Evolutionary conservation across 257 asterid genomes (phyloP).

Genomic region (Nicotiana knightiana): DNA sequence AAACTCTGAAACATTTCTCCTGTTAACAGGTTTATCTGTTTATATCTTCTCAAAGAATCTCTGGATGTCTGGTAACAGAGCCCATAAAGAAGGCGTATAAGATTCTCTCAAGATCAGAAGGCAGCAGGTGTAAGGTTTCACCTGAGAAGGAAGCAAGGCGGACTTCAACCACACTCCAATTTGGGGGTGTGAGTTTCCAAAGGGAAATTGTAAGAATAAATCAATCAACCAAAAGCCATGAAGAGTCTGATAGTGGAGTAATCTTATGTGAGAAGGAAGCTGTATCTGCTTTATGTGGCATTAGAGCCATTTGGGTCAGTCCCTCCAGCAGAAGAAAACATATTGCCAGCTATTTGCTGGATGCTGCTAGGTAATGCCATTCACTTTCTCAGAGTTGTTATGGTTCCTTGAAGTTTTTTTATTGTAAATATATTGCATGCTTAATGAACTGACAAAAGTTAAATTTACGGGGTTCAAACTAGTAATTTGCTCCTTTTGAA

Average conservation of each 20-base stretch:
- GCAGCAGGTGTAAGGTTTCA: neutral
- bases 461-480: neutral
- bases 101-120: conserved; percentile 32
- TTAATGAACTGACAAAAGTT: neutral
- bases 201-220: conserved; percentile 54
- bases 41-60: conserved; percentile 54
- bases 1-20: neutral
- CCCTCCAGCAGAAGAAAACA: conserved; percentile 73
- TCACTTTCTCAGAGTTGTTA: neutral
- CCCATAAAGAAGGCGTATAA: conserved; percentile 53
- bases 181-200: conserved; percentile 62
- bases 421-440: neutral
- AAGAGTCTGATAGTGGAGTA: conserved; percentile 39
- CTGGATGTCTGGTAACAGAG: conserved; percentile 67
- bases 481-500: neutral
- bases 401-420: neutral
- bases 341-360: conserved; percentile 62
- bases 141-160: conserved; percentile 26
- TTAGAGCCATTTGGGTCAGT: conserved; percentile 90
- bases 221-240: conserved; percentile 14
- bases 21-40: conserved; percentile 58
- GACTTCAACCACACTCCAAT: conserved; percentile 42
- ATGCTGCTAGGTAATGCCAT: conserved; percentile 58
- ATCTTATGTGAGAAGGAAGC: conserved; percentile 44
- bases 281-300: conserved; percentile 64